phyloP scores from a whole-genome alignment of 2,329 filamentous ascomycete genomes.

The Metarhizium album region DNA sequence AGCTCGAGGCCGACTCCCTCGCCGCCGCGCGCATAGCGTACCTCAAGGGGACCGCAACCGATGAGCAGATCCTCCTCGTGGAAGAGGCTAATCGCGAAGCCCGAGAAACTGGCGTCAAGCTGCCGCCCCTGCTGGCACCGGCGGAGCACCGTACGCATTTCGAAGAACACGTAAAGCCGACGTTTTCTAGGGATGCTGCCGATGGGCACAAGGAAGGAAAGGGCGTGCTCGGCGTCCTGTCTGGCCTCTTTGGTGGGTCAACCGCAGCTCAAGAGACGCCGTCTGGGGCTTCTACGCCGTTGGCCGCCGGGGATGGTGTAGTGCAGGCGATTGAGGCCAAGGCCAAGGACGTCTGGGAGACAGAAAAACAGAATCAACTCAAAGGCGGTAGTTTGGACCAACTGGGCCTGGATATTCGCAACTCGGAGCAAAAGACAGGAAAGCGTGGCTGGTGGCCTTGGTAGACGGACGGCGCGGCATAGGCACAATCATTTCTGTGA shows the following conservation, averaged over 20 bases:
- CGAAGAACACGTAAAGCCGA: slow-evolving; percentile 23
- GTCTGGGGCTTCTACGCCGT: slow-evolving; percentile 12
- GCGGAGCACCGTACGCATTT: slow-evolving; percentile 29
- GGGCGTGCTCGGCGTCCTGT: slow-evolving; percentile 25
- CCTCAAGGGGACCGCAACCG: slow-evolving; percentile 45
- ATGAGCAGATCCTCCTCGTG: slow-evolving; percentile 45
- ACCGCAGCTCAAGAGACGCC: slow-evolving; percentile 3
- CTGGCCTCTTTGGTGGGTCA: slow-evolving; percentile 18
- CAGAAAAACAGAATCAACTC: slow-evolving; percentile 40
- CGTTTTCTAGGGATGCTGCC: slow-evolving; percentile 15
- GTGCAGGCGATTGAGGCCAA: slow-evolving; percentile 23
- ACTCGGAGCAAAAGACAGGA: slow-evolving; percentile 13
- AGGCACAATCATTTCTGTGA: not conserved
- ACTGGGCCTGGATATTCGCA: slow-evolving; percentile 28
- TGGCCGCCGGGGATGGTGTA: slow-evolving; percentile 8
- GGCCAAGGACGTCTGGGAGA: slow-evolving; percentile 33
- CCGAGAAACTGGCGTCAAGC: slow-evolving; percentile 31
- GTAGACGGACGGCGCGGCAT: slow-evolving; percentile 15
- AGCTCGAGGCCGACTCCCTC: slow-evolving; percentile 43
- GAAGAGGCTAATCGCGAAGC: slow-evolving; percentile 44
- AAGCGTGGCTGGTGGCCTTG: slow-evolving; percentile 42
- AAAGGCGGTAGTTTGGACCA: slow-evolving; percentile 40
- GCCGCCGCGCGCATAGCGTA: slow-evolving; percentile 48
- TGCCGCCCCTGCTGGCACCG: slow-evolving; percentile 40
- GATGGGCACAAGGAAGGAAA: slow-evolving; percentile 18